A percentile compares a stretch with the other conserved stretches of the same genome.
Conservation (phyloP, 169 alveolate species). For the Perkinsus olseni region DNA sequence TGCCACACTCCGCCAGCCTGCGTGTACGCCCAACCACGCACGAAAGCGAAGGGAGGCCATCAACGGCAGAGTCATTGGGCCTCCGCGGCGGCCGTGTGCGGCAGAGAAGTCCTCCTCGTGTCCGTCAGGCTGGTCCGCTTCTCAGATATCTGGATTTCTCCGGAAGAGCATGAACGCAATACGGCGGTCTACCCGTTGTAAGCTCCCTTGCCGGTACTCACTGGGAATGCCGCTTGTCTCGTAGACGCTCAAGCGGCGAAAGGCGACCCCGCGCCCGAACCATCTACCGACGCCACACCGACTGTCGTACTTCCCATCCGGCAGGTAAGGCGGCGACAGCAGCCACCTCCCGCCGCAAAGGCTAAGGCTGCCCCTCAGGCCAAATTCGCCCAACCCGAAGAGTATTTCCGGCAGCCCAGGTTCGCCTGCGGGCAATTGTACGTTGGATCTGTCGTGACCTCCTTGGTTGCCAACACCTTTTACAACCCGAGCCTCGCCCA, state of each 20-base stretch:
- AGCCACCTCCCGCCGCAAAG: no score
- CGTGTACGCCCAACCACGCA: neutral
- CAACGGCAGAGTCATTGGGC: neutral
- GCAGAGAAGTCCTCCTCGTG: neutral
- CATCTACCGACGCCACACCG: no score
- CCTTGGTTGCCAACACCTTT: neutral
- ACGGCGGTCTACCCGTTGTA: no score
- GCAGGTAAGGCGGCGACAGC: no score
- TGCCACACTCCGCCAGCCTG: neutral
- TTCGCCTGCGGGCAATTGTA: neutral
- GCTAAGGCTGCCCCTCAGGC: no score
- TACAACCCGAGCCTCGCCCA: neutral
- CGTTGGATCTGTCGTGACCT: neutral
- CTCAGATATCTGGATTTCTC: no score
- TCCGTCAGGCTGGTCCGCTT: neutral
- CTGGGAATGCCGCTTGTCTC: no score
- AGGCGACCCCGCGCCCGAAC: no score
- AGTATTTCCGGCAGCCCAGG: neutral
- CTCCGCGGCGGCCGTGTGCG: neutral
- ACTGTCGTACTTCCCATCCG: no score
- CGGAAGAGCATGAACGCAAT: no score
- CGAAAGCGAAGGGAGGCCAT: neutral
- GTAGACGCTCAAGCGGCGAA: no score
- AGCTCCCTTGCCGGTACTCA: no score
- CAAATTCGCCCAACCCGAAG: neutral